Conservation (phyloP, 305 asterid genomes). For the Solanum hybrid region DNA sequence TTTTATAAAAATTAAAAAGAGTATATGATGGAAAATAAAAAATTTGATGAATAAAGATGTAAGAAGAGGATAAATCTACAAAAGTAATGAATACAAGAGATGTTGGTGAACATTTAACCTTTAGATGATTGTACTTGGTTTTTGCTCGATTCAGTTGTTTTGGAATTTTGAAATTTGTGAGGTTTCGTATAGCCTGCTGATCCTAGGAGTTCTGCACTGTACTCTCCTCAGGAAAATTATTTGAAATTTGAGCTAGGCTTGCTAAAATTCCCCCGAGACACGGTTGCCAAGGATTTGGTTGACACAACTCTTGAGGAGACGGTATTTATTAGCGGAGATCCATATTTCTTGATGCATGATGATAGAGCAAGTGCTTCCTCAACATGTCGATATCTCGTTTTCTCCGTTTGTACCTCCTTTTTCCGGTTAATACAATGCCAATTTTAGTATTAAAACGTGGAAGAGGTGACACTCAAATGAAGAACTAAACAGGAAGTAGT, state of each 20-base stretch:
- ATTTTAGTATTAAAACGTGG: background rate
- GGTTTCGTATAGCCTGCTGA: constrained; percentile 9
- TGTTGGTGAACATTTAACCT: background rate
- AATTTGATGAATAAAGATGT: background rate
- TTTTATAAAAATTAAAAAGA: too few species aligned
- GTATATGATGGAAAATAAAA: background rate
- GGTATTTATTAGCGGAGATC: too few species aligned
- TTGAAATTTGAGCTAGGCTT: constrained; percentile 5
- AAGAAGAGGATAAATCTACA: background rate
- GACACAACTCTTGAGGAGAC: too few species aligned
- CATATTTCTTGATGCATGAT: too few species aligned
- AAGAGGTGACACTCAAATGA: background rate
- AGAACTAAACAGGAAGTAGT: background rate
- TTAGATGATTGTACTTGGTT: background rate
- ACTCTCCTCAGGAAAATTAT: background rate
- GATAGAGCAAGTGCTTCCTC: too few species aligned
- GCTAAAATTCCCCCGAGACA: background rate
- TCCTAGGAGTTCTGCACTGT: background rate
- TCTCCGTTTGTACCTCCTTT: too few species aligned
- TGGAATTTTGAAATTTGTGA: background rate
- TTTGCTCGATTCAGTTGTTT: background rate
- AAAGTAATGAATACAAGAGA: background rate
- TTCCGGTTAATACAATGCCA: background rate
- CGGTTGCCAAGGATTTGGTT: too few species aligned
- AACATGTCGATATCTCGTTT: too few species aligned